Percentiles rank a stretch among this genome's conserved stretches.
Evolutionary conservation across 176 grass and related monocot genomes (phyloP).

Genomic region (Oryza officinalis): DNA sequence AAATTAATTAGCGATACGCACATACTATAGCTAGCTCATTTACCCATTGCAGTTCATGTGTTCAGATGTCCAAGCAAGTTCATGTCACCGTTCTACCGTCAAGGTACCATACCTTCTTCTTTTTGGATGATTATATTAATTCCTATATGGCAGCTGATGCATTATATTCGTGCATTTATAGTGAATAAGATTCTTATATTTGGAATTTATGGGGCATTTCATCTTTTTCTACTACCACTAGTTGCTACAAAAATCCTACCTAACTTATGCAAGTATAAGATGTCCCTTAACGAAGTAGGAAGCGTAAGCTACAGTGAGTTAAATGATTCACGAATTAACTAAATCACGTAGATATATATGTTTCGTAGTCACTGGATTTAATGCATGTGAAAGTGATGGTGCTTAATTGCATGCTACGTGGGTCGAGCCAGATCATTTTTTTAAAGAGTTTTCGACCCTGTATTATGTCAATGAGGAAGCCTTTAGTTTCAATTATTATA

Average conservation of each 20-base stretch:
- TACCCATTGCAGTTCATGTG: conserved; percentile 4
- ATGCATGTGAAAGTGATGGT: conserved; percentile 3
- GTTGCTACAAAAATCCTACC: conserved; percentile 15
- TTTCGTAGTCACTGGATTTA: neutral
- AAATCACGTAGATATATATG: neutral
- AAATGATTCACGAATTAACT: conserved; percentile 15
- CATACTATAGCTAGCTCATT: too few relatives aligned
- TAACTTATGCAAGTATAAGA: conserved; percentile 28
- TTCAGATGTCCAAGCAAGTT: neutral
- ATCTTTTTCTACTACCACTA: conserved; percentile 3
- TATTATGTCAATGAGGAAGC: conserved; percentile 11
- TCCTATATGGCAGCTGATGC: neutral
- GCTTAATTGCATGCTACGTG: conserved; percentile 20
- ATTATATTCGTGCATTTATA: neutral
- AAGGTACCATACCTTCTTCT: conserved; percentile 17
- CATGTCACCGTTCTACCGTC: neutral
- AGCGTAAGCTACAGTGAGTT: conserved; percentile 21
- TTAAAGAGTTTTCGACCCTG: neutral
- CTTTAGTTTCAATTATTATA: conserved; percentile 10
- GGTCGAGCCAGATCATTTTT: neutral
- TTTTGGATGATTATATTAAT: neutral
- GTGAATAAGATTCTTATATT: neutral
- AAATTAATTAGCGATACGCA: too few relatives aligned
- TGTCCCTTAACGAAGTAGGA: conserved; percentile 16
- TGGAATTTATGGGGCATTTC: neutral